Percentiles rank a stretch among this genome's conserved stretches.
Conservation (phyloP, 176 grass and related monocot species). For the Tillandsia fasciculata region DNA sequence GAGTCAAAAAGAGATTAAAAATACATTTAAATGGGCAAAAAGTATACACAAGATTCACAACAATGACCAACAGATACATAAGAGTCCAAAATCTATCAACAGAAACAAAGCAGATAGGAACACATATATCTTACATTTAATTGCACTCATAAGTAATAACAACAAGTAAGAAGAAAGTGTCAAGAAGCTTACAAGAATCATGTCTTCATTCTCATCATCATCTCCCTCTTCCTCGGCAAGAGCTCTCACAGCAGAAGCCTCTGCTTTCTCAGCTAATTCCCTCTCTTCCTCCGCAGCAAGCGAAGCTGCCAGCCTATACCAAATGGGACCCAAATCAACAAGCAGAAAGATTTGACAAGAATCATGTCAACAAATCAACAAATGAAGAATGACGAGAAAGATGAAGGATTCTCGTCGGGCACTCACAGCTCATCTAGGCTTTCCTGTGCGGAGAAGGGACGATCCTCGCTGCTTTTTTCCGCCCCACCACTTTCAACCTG, state of each 20-base stretch:
- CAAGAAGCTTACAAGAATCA: slow-evolving; percentile 57
- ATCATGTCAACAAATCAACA: slow-evolving; percentile 1
- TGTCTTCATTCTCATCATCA: slow-evolving; percentile 57
- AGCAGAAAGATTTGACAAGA: not conserved
- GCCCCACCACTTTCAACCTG: slow-evolving; percentile 24
- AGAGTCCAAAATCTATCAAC: too few relatives aligned
- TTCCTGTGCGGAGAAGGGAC: slow-evolving; percentile 30
- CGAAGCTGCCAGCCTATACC: slow-evolving; percentile 63
- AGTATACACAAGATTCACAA: too few relatives aligned
- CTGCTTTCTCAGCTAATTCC: slow-evolving; percentile 23
- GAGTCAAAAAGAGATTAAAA: too few relatives aligned
- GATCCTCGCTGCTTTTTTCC: slow-evolving; percentile 10
- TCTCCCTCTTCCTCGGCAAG: slow-evolving; percentile 33
- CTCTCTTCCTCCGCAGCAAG: slow-evolving; percentile 84
- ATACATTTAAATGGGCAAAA: too few relatives aligned
- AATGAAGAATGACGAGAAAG: not conserved
- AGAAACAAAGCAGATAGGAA: too few relatives aligned
- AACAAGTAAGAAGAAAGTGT: not conserved
- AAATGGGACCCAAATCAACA: not conserved
- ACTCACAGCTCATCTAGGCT: slow-evolving; percentile 90
- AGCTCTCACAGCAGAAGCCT: slow-evolving; percentile 22
- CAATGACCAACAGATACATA: too few relatives aligned
- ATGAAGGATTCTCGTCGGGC: not conserved
- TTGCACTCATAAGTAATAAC: not conserved
- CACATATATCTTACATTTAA: too few relatives aligned